Conservation (phyloP, 306 rosid species). For the Vicia sativa region DNA sequence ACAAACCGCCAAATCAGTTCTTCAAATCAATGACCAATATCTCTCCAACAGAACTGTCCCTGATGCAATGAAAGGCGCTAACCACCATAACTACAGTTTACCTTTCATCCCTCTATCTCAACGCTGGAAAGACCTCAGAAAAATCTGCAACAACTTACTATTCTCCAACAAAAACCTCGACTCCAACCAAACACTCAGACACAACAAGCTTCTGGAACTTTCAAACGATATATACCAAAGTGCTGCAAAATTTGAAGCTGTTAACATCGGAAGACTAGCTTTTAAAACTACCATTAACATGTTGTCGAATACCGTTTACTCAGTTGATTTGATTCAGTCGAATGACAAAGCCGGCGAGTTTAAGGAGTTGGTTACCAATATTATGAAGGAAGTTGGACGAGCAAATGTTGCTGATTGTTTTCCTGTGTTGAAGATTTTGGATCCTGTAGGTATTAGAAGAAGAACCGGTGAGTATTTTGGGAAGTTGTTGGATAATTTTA, state of each 20-base stretch:
- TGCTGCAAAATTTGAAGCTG: constrained; percentile 25
- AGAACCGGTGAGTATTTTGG: background rate
- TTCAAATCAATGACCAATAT: constrained; percentile 51
- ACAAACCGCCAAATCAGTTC: constrained; percentile 43
- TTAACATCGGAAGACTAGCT: constrained; percentile 51
- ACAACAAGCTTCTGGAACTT: constrained; percentile 39
- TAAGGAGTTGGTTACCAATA: constrained; percentile 24
- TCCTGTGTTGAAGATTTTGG: constrained; percentile 36
- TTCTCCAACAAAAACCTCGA: constrained; percentile 52
- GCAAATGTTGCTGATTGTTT: constrained; percentile 43
- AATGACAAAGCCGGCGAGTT: constrained; percentile 29
- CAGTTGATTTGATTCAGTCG: constrained; percentile 46
- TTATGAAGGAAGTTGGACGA: constrained; percentile 40
- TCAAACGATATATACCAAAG: constrained; percentile 1
- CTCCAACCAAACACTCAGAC: constrained; percentile 8
- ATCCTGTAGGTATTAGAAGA: constrained; percentile 40
- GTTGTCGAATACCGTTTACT: constrained; percentile 52
- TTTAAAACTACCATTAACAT: constrained; percentile 46
- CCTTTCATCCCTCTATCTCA: constrained; percentile 44
- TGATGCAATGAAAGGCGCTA: constrained; percentile 21
- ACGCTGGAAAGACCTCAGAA: constrained; percentile 52
- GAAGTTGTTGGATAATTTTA: constrained; percentile 21
- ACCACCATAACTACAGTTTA: constrained; percentile 39
- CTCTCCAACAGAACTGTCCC: constrained; percentile 49
- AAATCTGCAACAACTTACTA: constrained; percentile 36